Evolutionary conservation across 129 eudicot genomes (phyloP), one percentile per base, ranked within the genome.

Genomic region (Flaveria brownii): DNA sequence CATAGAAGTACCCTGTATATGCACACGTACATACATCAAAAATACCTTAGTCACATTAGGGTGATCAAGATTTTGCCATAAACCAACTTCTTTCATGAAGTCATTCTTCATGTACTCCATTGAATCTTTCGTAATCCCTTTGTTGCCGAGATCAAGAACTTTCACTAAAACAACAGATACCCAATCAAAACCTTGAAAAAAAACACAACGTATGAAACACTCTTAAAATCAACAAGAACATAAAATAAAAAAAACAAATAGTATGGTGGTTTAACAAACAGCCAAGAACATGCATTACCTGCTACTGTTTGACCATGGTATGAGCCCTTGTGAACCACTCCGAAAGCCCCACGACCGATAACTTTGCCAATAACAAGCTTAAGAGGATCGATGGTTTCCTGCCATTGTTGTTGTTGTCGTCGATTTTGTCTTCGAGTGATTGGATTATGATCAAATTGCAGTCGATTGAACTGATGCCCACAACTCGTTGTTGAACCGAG

Each of bases 41-140:
- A 57, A 11, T 65, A 84, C 88, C 80, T 81, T 81, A 0, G 86
- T 78, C 22, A 85, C 71, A 54, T 81, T 81, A 17, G 88, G 88
- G 52, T 85, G 88, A 63, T 85, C 81, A 70, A 85, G 88, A 39
- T 71, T 77, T 18, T 73, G 62, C 83, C 85, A 81, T 18, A 81
- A 67, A 3, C 62, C 57, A 77, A 77, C 88, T 73, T 85, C 86
- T 51, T 74, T 81, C 5, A 42, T 18, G 68, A 85, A 85, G 51
- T 79, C 85, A 62, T 72, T 62, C 59, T 83, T 69, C n/a, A 84
- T 42, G 0, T 36, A 41, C 22, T 51, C 81, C 74, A 39, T 49
- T 63, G 67, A 20, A 28, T 42, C 71, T 64, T 74, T 18, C 17
- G 73, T 62, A 60, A 25, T 59, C 79, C 70, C 70, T 2, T 70